phyloP scores from a whole-genome alignment of 176 grass and related monocot species.

The Oryza brachyantha region DNA sequence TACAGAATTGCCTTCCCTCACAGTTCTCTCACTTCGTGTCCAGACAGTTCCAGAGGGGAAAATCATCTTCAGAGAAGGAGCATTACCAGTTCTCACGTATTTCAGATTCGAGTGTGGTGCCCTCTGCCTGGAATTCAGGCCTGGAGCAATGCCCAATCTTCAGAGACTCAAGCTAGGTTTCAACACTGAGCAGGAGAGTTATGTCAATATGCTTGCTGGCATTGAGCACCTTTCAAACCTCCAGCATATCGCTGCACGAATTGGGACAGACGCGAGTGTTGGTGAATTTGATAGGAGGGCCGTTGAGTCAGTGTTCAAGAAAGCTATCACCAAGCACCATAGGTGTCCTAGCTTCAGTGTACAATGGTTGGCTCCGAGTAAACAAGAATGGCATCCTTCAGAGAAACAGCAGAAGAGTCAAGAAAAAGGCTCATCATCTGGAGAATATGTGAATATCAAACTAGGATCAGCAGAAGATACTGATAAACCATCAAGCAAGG shows the following conservation, averaged over 20 bases:
- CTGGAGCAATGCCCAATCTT: slow-evolving; percentile 8
- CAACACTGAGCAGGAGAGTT: not conserved
- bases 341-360: not conserved
- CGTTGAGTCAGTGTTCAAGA: not conserved
- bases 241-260: not conserved
- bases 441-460: too few relatives aligned
- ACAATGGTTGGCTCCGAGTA: not conserved
- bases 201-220: not conserved
- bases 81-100: not conserved
- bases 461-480: too few relatives aligned
- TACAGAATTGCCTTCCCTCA: not conserved
- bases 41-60: not conserved
- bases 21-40: not conserved
- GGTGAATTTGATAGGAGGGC: not conserved
- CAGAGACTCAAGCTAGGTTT: slow-evolving; percentile 8
- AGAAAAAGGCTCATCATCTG: too few relatives aligned
- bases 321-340: not conserved
- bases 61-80: not conserved
- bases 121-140: not conserved
- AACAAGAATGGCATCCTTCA: not conserved
- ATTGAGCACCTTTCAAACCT: slow-evolving; percentile 8
- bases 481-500: too few relatives aligned
- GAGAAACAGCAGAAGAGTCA: too few relatives aligned
- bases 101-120: not conserved
- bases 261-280: not conserved